phyloP scores from a whole-genome alignment of 2,329 filamentous ascomycete species.

The Nectriaceae sp. region DNA sequence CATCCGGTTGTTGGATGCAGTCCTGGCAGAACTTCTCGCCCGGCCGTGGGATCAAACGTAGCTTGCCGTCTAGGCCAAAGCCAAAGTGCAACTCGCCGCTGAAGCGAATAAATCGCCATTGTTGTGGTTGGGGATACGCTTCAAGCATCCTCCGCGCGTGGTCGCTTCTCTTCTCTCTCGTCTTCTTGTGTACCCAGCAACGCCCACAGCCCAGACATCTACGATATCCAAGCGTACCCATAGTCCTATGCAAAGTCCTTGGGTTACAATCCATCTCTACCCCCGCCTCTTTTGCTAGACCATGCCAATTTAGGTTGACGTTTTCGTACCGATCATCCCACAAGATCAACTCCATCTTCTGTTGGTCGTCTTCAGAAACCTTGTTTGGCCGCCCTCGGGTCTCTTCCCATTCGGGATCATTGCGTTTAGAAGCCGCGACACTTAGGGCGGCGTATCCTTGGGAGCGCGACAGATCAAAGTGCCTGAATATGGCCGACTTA shows the following conservation, averaged over 20 bases:
- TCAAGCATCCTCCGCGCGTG: slow-evolving; percentile 37
- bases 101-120: slow-evolving; percentile 38
- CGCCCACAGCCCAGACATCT: slow-evolving; percentile 35
- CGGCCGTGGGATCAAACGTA: slow-evolving; percentile 35
- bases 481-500: slow-evolving; percentile 42
- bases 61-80: slow-evolving; percentile 38
- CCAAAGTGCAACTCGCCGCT: slow-evolving; percentile 41
- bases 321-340: slow-evolving; percentile 38
- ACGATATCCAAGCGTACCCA: slow-evolving; percentile 39
- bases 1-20: slow-evolving; percentile 27
- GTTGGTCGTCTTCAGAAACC: slow-evolving; percentile 36
- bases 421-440: slow-evolving; percentile 33
- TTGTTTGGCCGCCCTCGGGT: slow-evolving; percentile 39
- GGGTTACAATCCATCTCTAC: slow-evolving; percentile 35
- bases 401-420: slow-evolving; percentile 42
- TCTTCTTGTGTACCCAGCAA: slow-evolving; percentile 32
- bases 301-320: slow-evolving; percentile 36
- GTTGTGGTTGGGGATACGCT: slow-evolving; percentile 29
- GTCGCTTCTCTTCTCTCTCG: slow-evolving; percentile 35
- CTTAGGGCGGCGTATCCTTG: slow-evolving; percentile 41
- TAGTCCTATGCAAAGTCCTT: slow-evolving; percentile 38
- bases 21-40: slow-evolving; percentile 36
- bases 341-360: slow-evolving; percentile 39
- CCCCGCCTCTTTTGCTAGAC: slow-evolving; percentile 35
- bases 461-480: slow-evolving; percentile 40